phyloP scores from a whole-genome alignment of 2,329 filamentous ascomycete genomes.

The Botryotinia globosa region DNA sequence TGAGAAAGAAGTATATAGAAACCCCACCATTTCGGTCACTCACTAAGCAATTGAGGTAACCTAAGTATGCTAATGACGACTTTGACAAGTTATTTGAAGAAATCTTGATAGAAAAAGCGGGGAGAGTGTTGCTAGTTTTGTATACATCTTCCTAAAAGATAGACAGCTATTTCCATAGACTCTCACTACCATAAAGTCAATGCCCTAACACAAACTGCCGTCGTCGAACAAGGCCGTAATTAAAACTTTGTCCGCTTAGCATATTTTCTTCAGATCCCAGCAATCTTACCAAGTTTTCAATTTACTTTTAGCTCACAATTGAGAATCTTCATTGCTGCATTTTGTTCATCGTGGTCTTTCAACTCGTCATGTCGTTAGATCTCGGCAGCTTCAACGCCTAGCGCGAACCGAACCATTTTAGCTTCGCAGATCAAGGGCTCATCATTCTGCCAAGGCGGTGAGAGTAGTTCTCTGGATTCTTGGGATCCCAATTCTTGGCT shows the following conservation, averaged over 20 bases:
- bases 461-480: neutral
- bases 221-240: too few relatives aligned
- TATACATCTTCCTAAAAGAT: neutral
- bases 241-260: neutral
- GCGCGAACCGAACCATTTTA: neutral
- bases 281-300: neutral
- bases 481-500: too few relatives aligned
- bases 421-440: neutral
- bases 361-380: neutral
- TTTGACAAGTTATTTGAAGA: neutral
- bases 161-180: neutral
- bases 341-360: neutral
- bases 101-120: neutral
- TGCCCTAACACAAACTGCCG: neutral
- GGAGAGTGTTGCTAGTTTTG: neutral
- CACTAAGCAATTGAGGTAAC: neutral
- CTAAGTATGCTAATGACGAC: neutral
- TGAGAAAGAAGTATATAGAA: neutral
- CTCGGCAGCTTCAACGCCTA: neutral
- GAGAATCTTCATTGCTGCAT: neutral
- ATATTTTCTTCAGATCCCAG: neutral
- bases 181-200: neutral
- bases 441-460: neutral
- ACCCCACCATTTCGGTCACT: neutral
- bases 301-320: neutral